These are phyloP conservation scores for Trichoderma oligosporum DNA, from an alignment of 2,329 filamentous ascomycete species.

Conservation along the genomic window DNA sequence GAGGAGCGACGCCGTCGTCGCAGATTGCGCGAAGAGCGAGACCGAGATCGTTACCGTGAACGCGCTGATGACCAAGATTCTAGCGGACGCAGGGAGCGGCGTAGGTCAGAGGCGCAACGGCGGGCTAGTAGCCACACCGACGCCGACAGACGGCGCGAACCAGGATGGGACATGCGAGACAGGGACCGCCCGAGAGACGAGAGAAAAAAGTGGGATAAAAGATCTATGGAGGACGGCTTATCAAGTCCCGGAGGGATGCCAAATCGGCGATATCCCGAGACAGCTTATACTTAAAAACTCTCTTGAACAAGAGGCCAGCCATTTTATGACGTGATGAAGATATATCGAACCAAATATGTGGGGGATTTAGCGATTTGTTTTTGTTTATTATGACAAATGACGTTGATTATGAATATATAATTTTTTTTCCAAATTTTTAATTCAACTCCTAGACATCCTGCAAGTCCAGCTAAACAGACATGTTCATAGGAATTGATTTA, in stretches of 20 bases:
- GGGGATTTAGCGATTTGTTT: conserved; percentile 5
- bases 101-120: conserved; percentile 40
- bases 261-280: conserved; percentile 39
- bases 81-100: conserved; percentile 32
- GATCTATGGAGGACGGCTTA: conserved; percentile 32
- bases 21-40: conserved; percentile 28
- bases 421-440: background rate
- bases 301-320: background rate
- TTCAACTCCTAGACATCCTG: too few relatives aligned
- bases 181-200: conserved; percentile 34
- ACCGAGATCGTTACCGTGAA: conserved; percentile 33
- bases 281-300: conserved; percentile 25
- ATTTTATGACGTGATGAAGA: conserved; percentile 10
- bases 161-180: conserved; percentile 32
- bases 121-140: conserved; percentile 51
- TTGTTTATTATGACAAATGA: background rate
- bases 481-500: conserved; percentile 94
- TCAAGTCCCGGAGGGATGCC: conserved; percentile 33
- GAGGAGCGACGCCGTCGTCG: conserved; percentile 31
- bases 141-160: conserved; percentile 41
- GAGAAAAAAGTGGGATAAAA: conserved; percentile 36
- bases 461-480: conserved; percentile 66
- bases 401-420: too few relatives aligned
- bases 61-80: conserved; percentile 33
- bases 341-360: background rate